Percentiles rank a stretch among this genome's conserved stretches.
phyloP scores from a whole-genome alignment of 768 basidiomycete species.

The Mrakia frigida region DNA sequence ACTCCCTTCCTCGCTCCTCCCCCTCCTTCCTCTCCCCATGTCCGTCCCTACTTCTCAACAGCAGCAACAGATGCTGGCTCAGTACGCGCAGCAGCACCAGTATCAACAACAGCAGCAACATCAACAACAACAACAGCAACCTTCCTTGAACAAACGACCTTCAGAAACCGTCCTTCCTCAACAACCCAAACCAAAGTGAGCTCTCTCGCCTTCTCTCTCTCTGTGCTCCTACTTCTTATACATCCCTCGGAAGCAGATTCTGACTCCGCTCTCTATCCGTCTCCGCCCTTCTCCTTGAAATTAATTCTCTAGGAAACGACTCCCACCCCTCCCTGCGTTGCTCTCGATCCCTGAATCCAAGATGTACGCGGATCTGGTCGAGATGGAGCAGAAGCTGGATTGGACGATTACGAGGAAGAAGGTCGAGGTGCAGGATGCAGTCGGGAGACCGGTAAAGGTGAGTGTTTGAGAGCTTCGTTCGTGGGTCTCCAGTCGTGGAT shows the following conservation, averaged over 20 bases:
- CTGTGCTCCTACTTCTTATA: not conserved
- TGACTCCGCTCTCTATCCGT: no score
- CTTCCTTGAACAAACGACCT: not conserved
- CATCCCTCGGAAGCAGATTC: no score
- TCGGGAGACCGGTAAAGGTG: constrained; percentile 67
- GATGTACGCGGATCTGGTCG: constrained; percentile 79
- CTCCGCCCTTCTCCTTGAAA: not conserved
- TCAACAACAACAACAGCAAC: not conserved
- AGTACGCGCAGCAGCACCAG: not conserved
- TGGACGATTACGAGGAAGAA: constrained; percentile 91
- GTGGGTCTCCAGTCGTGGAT: not conserved
- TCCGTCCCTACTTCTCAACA: not conserved
- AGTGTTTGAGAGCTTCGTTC: constrained; percentile 32
- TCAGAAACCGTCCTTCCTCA: not conserved
- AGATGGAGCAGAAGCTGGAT: constrained; percentile 85
- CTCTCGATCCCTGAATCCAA: constrained; percentile 26
- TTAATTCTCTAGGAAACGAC: not conserved
- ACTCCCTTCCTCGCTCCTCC: not conserved
- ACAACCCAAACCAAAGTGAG: constrained; percentile 1
- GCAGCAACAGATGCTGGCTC: not conserved
- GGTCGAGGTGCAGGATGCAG: constrained; percentile 84
- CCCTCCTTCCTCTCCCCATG: not conserved
- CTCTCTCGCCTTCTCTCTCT: no score
- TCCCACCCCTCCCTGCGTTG: constrained; percentile 23
- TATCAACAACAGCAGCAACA: not conserved